Percentiles rank a stretch among this genome's conserved stretches.
Conservation (phyloP, 2,329 filamentous ascomycete genomes). For the Curvularia verruculosa region DNA sequence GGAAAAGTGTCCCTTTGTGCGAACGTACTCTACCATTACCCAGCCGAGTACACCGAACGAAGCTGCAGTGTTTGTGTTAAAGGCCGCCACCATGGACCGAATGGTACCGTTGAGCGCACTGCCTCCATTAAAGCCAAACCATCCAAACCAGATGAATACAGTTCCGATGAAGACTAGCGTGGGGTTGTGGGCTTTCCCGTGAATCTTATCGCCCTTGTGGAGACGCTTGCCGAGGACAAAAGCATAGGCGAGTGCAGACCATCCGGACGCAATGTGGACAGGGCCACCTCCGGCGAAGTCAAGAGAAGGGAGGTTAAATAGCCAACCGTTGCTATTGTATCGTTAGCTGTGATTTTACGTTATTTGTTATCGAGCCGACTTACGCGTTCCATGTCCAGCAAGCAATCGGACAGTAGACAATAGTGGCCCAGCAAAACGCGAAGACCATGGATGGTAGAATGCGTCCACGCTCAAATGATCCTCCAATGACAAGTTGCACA, state of each 20-base stretch:
- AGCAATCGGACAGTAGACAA: conserved; percentile 68
- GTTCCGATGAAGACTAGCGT: conserved; percentile 69
- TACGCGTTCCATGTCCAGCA: conserved; percentile 72
- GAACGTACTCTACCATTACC: conserved; percentile 60
- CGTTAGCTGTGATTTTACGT: background rate
- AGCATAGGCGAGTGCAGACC: conserved; percentile 67
- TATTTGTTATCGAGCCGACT: background rate
- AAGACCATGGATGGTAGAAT: conserved; percentile 70
- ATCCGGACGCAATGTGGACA: conserved; percentile 68
- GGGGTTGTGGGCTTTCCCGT: conserved; percentile 66
- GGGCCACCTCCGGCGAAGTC: conserved; percentile 69
- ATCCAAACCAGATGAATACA: conserved; percentile 69
- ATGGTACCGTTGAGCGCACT: conserved; percentile 56
- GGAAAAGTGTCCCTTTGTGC: conserved; percentile 59
- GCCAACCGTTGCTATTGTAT: conserved; percentile 58
- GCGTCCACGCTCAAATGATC: conserved; percentile 67
- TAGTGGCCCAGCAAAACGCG: conserved; percentile 66
- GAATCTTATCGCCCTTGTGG: conserved; percentile 55
- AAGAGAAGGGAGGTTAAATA: conserved; percentile 64
- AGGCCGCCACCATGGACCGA: conserved; percentile 61
- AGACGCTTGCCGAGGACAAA: conserved; percentile 66
- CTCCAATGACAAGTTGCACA: conserved; percentile 69
- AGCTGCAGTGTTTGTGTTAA: conserved; percentile 65
- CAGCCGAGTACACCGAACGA: conserved; percentile 61
- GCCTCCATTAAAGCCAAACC: conserved; percentile 66